A percentile compares a stretch with the other conserved stretches of the same genome.
These are phyloP conservation scores for Gossypium bickii DNA, from an alignment of 345 rosid genomes.

Conservation along the genomic window DNA sequence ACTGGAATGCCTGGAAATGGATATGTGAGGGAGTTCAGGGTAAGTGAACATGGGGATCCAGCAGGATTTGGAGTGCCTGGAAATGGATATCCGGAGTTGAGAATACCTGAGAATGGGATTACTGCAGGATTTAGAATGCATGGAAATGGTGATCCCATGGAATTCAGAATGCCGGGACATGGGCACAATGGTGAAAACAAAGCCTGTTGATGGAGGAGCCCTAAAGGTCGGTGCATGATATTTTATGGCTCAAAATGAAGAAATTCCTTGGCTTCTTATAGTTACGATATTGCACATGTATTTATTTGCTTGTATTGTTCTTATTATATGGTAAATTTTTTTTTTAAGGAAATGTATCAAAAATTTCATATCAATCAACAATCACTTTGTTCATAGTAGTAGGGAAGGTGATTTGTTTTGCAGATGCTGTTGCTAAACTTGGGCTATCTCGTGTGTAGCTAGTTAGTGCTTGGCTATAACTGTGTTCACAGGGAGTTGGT, in stretches of 20 bases:
- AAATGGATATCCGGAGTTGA: not conserved
- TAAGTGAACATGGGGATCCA: not conserved
- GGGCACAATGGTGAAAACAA: slow-evolving; percentile 12
- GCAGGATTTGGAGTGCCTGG: not conserved
- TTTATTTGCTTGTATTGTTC: not conserved
- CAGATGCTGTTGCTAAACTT: too few species aligned
- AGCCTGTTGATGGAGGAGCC: slow-evolving; percentile 16
- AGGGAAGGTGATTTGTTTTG: too few species aligned
- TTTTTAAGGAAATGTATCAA: too few species aligned
- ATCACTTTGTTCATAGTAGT: too few species aligned
- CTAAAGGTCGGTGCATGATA: slow-evolving; percentile 13
- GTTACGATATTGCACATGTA: not conserved
- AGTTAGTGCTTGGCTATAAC: too few species aligned
- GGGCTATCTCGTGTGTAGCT: too few species aligned
- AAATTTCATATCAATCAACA: too few species aligned
- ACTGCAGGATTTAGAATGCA: not conserved
- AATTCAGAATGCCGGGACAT: not conserved
- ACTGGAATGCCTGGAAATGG: not conserved
- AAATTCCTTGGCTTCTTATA: not conserved
- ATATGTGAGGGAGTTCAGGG: not conserved
- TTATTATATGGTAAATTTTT: too few species aligned
- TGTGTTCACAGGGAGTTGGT: too few species aligned
- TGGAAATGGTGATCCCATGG: not conserved
- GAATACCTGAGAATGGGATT: not conserved
- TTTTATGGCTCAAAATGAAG: not conserved